Evolutionary conservation across 2,329 filamentous ascomycete genomes (phyloP).

Genomic region (Triangularia verruculosa): DNA sequence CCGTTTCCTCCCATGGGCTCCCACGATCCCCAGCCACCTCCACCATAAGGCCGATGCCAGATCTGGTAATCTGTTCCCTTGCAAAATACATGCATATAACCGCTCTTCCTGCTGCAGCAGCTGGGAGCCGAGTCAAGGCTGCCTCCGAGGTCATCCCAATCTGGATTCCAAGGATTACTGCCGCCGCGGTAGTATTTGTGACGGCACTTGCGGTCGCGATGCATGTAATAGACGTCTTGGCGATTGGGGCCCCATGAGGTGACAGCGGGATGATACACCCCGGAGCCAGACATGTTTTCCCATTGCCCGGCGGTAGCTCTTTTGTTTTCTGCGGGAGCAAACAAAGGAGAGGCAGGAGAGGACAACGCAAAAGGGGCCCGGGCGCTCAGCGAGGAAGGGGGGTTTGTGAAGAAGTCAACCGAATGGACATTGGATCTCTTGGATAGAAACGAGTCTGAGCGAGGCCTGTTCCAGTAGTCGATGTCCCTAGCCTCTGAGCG

Average conservation of each 20-base stretch:
- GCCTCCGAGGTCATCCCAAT: constrained; percentile 26
- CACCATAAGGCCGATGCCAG: constrained; percentile 20
- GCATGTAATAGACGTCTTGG: constrained; percentile 28
- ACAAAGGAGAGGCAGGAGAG: neutral
- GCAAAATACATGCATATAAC: constrained; percentile 22
- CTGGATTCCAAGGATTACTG: constrained; percentile 14
- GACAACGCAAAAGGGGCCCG: neutral
- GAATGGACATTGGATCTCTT: constrained; percentile 14
- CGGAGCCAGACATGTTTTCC: constrained; percentile 24
- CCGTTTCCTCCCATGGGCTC: constrained; percentile 32
- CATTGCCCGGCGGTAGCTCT: constrained; percentile 22
- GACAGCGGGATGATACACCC: constrained; percentile 22
- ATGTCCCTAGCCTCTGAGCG: constrained; percentile 3
- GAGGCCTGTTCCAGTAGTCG: constrained; percentile 20
- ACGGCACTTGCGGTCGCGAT: constrained; percentile 25
- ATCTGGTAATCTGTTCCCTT: constrained; percentile 23
- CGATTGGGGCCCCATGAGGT: constrained; percentile 28
- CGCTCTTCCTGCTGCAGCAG: constrained; percentile 19
- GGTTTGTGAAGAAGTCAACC: constrained; percentile 18
- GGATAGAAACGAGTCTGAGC: constrained; percentile 16
- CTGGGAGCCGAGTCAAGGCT: constrained; percentile 21
- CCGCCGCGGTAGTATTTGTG: constrained; percentile 25
- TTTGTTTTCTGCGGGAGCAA: neutral
- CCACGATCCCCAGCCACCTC: constrained; percentile 25
- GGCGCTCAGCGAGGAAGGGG: neutral